Evolutionary conservation across 2,329 filamentous ascomycete species (phyloP), one percentile per base, ranked within the genome.

Genomic region (Cyanodermella asteris): DNA sequence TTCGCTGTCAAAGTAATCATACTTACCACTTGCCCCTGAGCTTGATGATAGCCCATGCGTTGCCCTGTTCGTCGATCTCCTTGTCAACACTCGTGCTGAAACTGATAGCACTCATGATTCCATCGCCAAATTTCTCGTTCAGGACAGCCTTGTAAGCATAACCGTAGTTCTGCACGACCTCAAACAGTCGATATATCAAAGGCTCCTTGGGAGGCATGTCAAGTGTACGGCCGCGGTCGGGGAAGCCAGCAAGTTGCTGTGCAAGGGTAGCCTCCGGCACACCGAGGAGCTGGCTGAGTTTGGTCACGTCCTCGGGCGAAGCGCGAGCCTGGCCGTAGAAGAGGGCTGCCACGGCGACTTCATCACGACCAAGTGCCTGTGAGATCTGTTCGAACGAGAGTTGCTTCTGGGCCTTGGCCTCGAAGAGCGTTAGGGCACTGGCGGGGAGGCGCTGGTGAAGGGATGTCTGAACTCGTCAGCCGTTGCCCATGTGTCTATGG

Each of bases 91-190:
- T 80, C 0, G 80, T 91, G 26, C 69, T 75, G 48, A 91, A 93
- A 10, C 70, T 69, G 42, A 93, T 91, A 1, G 82, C 84, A 44
- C 80, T 91, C 84, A 94, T 93, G 43, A 94, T 94, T 1, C 84
- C 84, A 44, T 82, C 75, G 0, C 75, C 75, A 43, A 80, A 81
- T 59, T 93, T 93, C 62, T 94, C 84, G 38, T 94, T 93, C 48
- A 93, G 46, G 4, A 94, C 65, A 1, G 81, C 82, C 61, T 93
- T 93, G 53, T 90, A 93, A 1, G 82, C 77, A 47, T 91, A 90
- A 1, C 84, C 84, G 42, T 93, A 93, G 48, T 91, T 94, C 55
- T 93, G 82, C 33, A 94, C 72, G 44, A 93, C 75, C 59, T 94
- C 84, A 47, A 80, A 93, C 31, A 93, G 48, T 3, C 84, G 61